Percentiles rank a stretch among this genome's conserved stretches.
Conservation (phyloP, 371 early-diverging fungal species). For the Apophysomyces trapeziformis region DNA sequence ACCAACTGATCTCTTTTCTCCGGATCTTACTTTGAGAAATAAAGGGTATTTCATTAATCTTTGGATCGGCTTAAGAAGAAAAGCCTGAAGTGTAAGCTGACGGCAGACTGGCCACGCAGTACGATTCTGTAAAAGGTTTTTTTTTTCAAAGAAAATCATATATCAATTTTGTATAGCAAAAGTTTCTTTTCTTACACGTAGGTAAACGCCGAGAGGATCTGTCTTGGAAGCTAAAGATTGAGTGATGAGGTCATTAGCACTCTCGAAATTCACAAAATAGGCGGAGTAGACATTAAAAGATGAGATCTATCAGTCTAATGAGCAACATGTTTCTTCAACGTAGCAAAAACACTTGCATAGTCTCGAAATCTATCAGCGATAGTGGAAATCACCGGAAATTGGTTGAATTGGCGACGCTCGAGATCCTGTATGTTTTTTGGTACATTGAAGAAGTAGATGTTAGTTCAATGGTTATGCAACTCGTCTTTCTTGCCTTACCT, state of each 20-base stretch:
- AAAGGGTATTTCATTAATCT: constrained; percentile 50
- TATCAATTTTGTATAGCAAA: background rate
- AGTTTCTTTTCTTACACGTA: constrained; percentile 26
- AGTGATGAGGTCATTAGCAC: constrained; percentile 33
- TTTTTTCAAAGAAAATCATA: background rate
- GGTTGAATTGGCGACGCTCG: constrained; percentile 24
- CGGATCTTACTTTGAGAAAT: constrained; percentile 38
- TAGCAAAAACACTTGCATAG: constrained; percentile 23
- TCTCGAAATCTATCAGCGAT: constrained; percentile 36
- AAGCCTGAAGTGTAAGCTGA: constrained; percentile 41
- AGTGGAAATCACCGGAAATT: constrained; percentile 29
- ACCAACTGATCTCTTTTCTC: background rate
- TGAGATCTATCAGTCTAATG: background rate
- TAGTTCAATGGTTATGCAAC: background rate
- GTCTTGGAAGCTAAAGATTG: constrained; percentile 20
- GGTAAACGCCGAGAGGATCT: constrained; percentile 36
- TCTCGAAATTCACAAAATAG: constrained; percentile 45
- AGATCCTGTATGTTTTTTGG: constrained; percentile 20
- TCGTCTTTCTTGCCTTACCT: constrained; percentile 21
- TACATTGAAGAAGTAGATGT: background rate
- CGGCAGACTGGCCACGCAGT: constrained; percentile 36
- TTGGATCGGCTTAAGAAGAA: constrained; percentile 47
- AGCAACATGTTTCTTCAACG: background rate
- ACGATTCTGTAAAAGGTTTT: constrained; percentile 26
- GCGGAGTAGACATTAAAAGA: constrained; percentile 18